A percentile compares a stretch with the other conserved stretches of the same genome.
Evolutionary conservation across 129 eudicot genomes (phyloP).

Genomic region (Flaveria ramosissima): DNA sequence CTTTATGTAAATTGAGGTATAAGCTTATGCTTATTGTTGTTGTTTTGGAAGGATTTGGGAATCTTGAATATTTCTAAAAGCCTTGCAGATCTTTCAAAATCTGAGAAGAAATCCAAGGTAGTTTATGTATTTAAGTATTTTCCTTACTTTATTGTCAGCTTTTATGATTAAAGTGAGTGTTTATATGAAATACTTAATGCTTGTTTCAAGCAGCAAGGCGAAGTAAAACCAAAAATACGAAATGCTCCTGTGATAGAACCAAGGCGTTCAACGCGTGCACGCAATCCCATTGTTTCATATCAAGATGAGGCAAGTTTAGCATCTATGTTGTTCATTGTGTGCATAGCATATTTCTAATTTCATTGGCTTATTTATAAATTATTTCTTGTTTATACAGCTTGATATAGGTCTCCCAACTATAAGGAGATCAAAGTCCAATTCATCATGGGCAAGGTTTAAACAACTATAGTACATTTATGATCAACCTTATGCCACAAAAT

Average conservation of each 20-base stretch:
- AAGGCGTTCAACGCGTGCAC: constrained; percentile 84
- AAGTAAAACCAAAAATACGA: constrained; percentile 43
- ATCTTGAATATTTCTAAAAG: constrained; percentile 61
- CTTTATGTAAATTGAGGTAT: too few relatives aligned
- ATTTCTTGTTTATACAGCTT: constrained; percentile 44
- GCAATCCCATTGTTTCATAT: constrained; percentile 57
- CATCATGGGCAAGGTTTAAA: constrained; percentile 72
- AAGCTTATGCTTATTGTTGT: neutral
- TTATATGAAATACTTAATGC: neutral
- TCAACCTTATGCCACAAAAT: neutral
- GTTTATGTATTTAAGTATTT: constrained; percentile 1
- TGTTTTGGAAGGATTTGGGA: constrained; percentile 63
- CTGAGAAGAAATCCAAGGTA: constrained; percentile 68
- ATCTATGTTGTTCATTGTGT: neutral
- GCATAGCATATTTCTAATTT: neutral
- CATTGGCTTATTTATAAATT: neutral
- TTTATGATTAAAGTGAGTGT: constrained; percentile 3
- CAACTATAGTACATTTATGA: neutral
- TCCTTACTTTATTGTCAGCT: neutral
- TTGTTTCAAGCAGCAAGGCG: constrained; percentile 47
- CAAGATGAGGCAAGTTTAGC: constrained; percentile 65
- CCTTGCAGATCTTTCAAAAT: constrained; percentile 51
- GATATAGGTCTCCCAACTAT: constrained; percentile 53
- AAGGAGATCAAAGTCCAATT: constrained; percentile 52
- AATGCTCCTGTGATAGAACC: constrained; percentile 43